Conservation (phyloP, 2,329 filamentous ascomycete genomes). For the Aspergillus sp. region DNA sequence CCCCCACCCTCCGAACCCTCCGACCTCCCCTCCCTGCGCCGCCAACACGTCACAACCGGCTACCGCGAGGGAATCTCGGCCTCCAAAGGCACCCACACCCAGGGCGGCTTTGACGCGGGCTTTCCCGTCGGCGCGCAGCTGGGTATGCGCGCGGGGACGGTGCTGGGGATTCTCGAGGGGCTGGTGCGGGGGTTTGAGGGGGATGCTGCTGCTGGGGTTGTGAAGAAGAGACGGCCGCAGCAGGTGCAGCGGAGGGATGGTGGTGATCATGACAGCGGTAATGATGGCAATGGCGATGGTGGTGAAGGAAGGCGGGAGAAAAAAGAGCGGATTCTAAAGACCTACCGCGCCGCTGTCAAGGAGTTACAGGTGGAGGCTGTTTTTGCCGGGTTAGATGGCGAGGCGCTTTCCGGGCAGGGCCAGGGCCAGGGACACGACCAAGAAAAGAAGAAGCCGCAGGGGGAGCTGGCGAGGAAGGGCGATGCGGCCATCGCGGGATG, state of each 20-base stretch:
- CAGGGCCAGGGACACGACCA: conserved; percentile 4
- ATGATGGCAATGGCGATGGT: not conserved
- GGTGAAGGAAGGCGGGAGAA: conserved; percentile 26
- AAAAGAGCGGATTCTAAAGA: conserved; percentile 21
- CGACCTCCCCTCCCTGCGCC: conserved; percentile 66
- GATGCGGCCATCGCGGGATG: conserved; percentile 20
- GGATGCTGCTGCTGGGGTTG: conserved; percentile 13
- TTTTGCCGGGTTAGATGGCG: conserved; percentile 40
- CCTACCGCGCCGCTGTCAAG: conserved; percentile 39
- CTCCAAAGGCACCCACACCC: conserved; percentile 67
- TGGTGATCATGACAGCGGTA: conserved; percentile 5
- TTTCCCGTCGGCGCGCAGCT: conserved; percentile 75
- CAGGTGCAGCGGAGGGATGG: too few species aligned
- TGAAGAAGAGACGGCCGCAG: conserved; percentile 17
- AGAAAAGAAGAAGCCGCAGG: conserved; percentile 20
- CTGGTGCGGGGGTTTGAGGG: conserved; percentile 38
- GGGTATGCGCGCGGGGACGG: conserved; percentile 61
- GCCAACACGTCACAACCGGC: conserved; percentile 71
- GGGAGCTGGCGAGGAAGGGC: conserved; percentile 18
- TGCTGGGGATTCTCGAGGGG: conserved; percentile 70
- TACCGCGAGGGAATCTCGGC: conserved; percentile 78
- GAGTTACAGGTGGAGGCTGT: conserved; percentile 55
- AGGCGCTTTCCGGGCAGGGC: conserved; percentile 3
- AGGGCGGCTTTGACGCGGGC: conserved; percentile 84
- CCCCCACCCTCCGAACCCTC: conserved; percentile 40